These are phyloP conservation scores for Amoebophrya sp. DNA, from an alignment of 169 alveolate species.

Conservation along the genomic window DNA sequence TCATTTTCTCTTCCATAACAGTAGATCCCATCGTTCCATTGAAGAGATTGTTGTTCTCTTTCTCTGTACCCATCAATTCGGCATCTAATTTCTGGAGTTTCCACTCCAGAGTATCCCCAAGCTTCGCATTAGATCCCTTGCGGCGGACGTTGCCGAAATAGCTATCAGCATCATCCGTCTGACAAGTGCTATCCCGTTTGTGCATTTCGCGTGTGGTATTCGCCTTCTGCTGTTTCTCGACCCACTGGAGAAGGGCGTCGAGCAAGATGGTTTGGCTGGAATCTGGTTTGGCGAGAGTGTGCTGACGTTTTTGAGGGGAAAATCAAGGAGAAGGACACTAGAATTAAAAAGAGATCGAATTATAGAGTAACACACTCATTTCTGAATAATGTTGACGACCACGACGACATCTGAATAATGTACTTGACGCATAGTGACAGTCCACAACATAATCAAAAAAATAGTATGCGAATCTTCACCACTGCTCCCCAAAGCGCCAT, in stretches of 20 bases:
- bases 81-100: not conserved
- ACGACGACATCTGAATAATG: not conserved
- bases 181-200: not conserved
- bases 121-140: not conserved
- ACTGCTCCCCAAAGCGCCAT: not conserved
- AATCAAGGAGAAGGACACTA: too few relatives aligned
- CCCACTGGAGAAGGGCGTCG: not conserved
- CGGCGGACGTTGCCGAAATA: not conserved
- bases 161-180: not conserved
- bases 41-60: too few relatives aligned
- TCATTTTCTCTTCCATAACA: too few relatives aligned
- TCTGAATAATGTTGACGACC: not conserved
- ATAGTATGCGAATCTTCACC: not conserved
- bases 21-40: too few relatives aligned
- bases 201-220: not conserved
- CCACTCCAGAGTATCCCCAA: not conserved
- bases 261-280: not conserved
- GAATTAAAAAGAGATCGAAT: not conserved
- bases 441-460: not conserved
- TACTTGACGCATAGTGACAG: not conserved
- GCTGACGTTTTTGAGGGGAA: too few relatives aligned
- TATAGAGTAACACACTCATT: not conserved
- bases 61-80: not conserved
- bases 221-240: not conserved
- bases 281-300: not conserved